Evolutionary conservation across 805 yeast genomes (phyloP).

Genomic region (Maudiozyma turicensis): DNA sequence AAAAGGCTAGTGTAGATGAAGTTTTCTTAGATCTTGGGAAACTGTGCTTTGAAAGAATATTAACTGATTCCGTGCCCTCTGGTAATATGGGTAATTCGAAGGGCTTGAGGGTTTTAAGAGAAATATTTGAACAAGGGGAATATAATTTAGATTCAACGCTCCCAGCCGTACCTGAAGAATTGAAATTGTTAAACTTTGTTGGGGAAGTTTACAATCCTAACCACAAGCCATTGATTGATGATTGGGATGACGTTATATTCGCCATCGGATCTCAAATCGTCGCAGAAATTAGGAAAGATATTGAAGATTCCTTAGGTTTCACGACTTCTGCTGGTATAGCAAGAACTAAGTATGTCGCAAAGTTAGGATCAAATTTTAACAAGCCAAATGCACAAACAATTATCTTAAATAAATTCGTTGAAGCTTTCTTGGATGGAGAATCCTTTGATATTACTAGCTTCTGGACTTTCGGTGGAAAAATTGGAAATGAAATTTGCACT

Average conservation of each 20-base stretch:
- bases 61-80: constrained; percentile 9
- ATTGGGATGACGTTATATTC: constrained; percentile 78
- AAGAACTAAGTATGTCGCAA: constrained; percentile 67
- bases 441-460: constrained; percentile 62
- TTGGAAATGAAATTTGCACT: constrained; percentile 52
- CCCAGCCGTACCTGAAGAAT: constrained; percentile 18
- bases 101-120: constrained; percentile 8
- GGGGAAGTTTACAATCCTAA: constrained; percentile 15
- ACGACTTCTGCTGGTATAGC: constrained; percentile 88
- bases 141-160: constrained; percentile 17
- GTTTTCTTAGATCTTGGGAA: constrained; percentile 79
- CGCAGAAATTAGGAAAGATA: constrained; percentile 40
- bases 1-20: constrained; percentile 95
- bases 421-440: constrained; percentile 40
- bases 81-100: not conserved
- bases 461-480: constrained; percentile 87
- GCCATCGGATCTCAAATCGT: constrained; percentile 58
- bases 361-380: constrained; percentile 72
- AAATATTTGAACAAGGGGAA: constrained; percentile 15
- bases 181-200: constrained; percentile 13
- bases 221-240: constrained; percentile 23
- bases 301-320: constrained; percentile 53
- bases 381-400: constrained; percentile 87
- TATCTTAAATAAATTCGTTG: constrained; percentile 40
- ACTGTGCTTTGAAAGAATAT: constrained; percentile 38